Percentiles rank a stretch among this genome's conserved stretches.
phyloP scores from a whole-genome alignment of 2,329 filamentous ascomycete species.

The Arachnomyces sp. region DNA sequence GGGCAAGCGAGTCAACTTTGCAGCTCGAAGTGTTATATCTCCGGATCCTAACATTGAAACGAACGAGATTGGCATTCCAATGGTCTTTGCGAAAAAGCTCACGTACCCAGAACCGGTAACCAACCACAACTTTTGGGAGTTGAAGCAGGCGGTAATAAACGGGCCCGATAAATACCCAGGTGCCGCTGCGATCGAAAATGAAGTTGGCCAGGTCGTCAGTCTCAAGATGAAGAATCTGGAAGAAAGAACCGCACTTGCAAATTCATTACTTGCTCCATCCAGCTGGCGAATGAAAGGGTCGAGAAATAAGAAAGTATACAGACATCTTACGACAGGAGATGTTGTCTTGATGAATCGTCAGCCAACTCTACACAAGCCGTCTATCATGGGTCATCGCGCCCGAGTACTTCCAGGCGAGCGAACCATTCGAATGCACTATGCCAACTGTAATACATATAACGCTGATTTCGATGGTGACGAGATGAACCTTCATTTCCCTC shows the following conservation, averaged over 20 bases:
- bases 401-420: conserved; percentile 88
- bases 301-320: conserved; percentile 90
- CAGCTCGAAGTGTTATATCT: conserved; percentile 93
- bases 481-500: conserved; percentile 99
- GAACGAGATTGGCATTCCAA: conserved; percentile 95
- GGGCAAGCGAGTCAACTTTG: conserved; percentile 99
- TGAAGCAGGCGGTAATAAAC: conserved; percentile 94
- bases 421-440: conserved; percentile 98
- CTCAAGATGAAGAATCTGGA: conserved; percentile 79
- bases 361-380: conserved; percentile 94
- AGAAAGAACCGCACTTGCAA: conserved; percentile 80
- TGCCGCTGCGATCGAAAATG: conserved; percentile 88
- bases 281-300: conserved; percentile 64
- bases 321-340: conserved; percentile 92
- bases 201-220: conserved; percentile 84
- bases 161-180: conserved; percentile 91
- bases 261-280: conserved; percentile 81
- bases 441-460: conserved; percentile 99
- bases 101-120: conserved; percentile 97
- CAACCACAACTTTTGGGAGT: conserved; percentile 89
- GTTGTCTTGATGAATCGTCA: conserved; percentile 98
- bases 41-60: conserved; percentile 98
- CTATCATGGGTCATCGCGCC: conserved; percentile 96
- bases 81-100: conserved; percentile 93
- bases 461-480: conserved; percentile 99